A percentile compares a stretch with the other conserved stretches of the same genome.
Evolutionary conservation across 495 filamentous ascomycete species (phyloP).

Genomic region (Aspergillus homomorphus): DNA sequence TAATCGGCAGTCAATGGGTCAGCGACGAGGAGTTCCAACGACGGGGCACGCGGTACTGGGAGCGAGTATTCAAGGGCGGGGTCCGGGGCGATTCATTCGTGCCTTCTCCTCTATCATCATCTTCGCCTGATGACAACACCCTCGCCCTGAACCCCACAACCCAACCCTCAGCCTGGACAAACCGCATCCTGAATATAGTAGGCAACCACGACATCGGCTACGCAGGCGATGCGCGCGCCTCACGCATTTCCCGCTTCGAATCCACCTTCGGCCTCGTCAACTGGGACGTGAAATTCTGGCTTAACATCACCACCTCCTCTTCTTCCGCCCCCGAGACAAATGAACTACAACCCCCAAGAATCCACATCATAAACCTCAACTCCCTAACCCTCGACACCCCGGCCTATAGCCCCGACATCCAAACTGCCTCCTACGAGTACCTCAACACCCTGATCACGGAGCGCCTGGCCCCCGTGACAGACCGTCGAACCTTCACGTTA

Average conservation of each 20-base stretch:
- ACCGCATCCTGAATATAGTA: conserved; percentile 78
- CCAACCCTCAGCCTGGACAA: conserved; percentile 59
- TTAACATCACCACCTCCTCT: neutral
- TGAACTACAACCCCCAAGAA: conserved; percentile 32
- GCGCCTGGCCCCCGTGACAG: conserved; percentile 63
- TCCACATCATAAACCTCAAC: conserved; percentile 85
- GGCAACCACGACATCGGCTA: conserved; percentile 98
- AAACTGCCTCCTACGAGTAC: conserved; percentile 70
- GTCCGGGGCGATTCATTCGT: conserved; percentile 36
- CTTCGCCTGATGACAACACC: neutral
- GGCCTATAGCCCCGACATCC: conserved; percentile 58
- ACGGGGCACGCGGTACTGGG: conserved; percentile 75
- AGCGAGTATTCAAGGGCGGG: conserved; percentile 69
- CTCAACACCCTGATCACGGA: conserved; percentile 64
- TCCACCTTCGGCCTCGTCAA: conserved; percentile 77
- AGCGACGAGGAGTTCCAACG: conserved; percentile 74
- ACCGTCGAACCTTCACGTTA: conserved; percentile 66
- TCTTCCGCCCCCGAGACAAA: neutral
- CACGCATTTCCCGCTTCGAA: conserved; percentile 76
- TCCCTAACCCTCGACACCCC: conserved; percentile 88
- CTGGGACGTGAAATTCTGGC: conserved; percentile 76
- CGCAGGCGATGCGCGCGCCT: conserved; percentile 75
- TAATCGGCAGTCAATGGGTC: conserved; percentile 97
- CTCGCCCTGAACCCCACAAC: neutral
- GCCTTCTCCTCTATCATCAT: neutral